Evolutionary conservation across 2,329 filamentous ascomycete species (phyloP).

Genomic region (Trichoderma breve): DNA sequence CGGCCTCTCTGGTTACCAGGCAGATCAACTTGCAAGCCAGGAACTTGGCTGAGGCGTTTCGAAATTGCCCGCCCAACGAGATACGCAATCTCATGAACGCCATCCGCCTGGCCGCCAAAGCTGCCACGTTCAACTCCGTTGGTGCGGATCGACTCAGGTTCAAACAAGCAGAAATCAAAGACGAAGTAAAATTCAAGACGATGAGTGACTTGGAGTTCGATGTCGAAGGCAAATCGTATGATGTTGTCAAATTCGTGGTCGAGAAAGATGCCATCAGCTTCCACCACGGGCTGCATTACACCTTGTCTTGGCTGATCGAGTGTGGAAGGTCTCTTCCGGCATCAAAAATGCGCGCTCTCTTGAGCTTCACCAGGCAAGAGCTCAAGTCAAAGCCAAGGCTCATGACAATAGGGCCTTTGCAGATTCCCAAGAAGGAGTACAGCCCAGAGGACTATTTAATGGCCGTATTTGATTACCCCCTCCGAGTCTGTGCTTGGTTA

Average conservation of each 20-base stretch:
- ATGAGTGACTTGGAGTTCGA: conserved; percentile 81
- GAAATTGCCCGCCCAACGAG: conserved; percentile 63
- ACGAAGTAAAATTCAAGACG: conserved; percentile 78
- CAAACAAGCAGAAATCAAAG: conserved; percentile 81
- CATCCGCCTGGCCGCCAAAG: conserved; percentile 72
- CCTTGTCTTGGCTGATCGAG: conserved; percentile 92
- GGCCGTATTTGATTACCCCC: conserved; percentile 85
- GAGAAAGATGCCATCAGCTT: conserved; percentile 93
- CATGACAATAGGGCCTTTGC: conserved; percentile 52
- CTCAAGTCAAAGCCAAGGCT: conserved; percentile 63
- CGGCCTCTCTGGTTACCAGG: conserved; percentile 86
- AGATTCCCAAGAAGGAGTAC: conserved; percentile 56
- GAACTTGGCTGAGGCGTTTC: conserved; percentile 84
- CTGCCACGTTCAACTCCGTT: conserved; percentile 83
- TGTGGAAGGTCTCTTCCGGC: conserved; percentile 73
- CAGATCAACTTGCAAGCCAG: conserved; percentile 93
- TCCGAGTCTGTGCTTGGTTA: conserved; percentile 92
- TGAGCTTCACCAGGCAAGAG: conserved; percentile 70
- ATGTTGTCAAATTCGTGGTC: conserved; percentile 82
- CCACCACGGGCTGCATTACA: conserved; percentile 95
- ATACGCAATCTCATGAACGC: conserved; percentile 64
- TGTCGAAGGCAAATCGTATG: conserved; percentile 51
- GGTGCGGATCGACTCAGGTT: conserved; percentile 87
- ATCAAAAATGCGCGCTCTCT: conserved; percentile 63
- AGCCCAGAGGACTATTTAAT: conserved; percentile 76